phyloP scores from a whole-genome alignment of 208 protist species.

The Jaenimonas drosophilae region DNA sequence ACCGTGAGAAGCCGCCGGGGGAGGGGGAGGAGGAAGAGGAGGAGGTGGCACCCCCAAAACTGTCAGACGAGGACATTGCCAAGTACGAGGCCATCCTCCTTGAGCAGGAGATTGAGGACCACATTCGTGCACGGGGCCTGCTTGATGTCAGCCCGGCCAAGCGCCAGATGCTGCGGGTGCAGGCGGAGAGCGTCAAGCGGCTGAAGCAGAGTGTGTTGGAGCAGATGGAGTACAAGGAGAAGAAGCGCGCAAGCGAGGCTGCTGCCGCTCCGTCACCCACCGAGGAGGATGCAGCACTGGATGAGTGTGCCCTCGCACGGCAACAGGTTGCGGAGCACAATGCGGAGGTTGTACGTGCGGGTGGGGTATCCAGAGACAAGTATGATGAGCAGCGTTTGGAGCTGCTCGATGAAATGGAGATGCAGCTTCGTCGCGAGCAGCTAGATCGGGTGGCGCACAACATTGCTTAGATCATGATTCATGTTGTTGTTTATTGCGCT shows the following conservation, averaged over 20 bases:
- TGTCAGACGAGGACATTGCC: neutral
- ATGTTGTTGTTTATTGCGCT: too few relatives aligned
- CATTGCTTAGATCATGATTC: too few relatives aligned
- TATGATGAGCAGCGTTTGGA: constrained; percentile 20
- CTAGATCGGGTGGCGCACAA: too few relatives aligned
- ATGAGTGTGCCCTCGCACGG: neutral
- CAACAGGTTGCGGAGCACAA: neutral
- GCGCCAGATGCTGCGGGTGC: constrained; percentile 2
- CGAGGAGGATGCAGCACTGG: neutral
- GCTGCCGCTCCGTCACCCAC: neutral
- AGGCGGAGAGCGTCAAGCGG: neutral
- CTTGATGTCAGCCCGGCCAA: neutral
- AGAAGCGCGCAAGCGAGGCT: neutral
- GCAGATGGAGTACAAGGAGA: neutral
- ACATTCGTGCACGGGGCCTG: neutral
- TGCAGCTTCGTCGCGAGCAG: too few relatives aligned
- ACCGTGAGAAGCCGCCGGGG: neutral
- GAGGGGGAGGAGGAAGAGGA: neutral
- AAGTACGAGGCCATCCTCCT: neutral
- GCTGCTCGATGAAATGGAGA: constrained; percentile 16
- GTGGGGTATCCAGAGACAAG: constrained; percentile 6
- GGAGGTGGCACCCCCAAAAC: neutral
- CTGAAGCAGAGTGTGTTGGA: neutral
- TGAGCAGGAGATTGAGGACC: constrained; percentile 3
- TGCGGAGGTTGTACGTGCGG: constrained; percentile 2